phyloP scores from a whole-genome alignment of 306 rosid genomes.

The Gastrolobium villosum region DNA sequence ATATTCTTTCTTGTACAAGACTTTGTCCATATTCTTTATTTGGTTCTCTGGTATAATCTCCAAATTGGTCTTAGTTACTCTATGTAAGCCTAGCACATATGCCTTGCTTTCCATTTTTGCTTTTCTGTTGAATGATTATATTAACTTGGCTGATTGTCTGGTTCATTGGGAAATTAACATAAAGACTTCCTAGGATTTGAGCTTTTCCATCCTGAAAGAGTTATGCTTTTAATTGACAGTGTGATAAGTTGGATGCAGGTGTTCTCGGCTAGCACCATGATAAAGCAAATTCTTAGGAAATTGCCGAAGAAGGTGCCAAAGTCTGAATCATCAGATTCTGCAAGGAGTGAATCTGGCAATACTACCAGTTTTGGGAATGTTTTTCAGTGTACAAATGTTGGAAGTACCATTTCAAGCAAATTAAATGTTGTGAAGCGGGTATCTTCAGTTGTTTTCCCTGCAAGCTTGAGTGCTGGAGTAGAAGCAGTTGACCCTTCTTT shows the following conservation, averaged over 20 bases:
- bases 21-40: constrained; percentile 21
- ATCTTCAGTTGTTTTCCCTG: constrained; percentile 95
- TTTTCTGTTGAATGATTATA: background rate
- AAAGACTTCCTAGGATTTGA: constrained; percentile 19
- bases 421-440: constrained; percentile 95
- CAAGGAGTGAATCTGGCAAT: constrained; percentile 75
- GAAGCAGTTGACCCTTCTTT: constrained; percentile 90
- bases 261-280: constrained; percentile 66
- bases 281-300: constrained; percentile 92
- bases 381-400: constrained; percentile 96
- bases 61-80: background rate
- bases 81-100: background rate
- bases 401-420: constrained; percentile 93
- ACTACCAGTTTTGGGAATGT: constrained; percentile 75
- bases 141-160: constrained; percentile 28
- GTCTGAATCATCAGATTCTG: constrained; percentile 71
- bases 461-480: constrained; percentile 79
- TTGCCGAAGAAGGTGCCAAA: constrained; percentile 86
- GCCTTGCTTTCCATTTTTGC: constrained; percentile 28
- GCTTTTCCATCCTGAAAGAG: constrained; percentile 10
- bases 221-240: constrained; percentile 35
- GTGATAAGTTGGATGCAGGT: constrained; percentile 54
- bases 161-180: constrained; percentile 19
- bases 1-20: constrained; percentile 9
- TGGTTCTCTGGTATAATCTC: constrained; percentile 19